A percentile compares a stretch with the other conserved stretches of the same genome.
Conservation (phyloP, 768 basidiomycete genomes). For the Mycena galericulata region DNA sequence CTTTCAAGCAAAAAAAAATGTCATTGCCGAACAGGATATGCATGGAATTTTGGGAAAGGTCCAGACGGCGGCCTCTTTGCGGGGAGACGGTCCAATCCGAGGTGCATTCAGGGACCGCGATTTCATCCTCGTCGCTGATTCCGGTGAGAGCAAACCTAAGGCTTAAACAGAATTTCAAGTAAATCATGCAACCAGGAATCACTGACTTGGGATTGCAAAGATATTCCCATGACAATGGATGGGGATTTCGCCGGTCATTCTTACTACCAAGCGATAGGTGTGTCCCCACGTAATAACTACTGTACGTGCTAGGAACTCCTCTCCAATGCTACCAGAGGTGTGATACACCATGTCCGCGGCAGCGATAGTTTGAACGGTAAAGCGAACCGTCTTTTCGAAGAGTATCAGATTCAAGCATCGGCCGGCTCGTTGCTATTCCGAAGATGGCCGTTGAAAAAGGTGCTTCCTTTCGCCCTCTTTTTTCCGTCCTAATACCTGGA, state of each 20-base stretch:
- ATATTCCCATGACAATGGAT: background rate
- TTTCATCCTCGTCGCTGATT: too few relatives aligned
- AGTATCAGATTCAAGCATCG: slow-evolving; percentile 10
- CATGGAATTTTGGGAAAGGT: background rate
- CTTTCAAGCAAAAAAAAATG: too few relatives aligned
- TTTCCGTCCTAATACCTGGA: background rate
- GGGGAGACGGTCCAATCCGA: too few relatives aligned
- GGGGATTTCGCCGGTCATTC: background rate
- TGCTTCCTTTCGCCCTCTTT: background rate
- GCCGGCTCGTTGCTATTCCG: slow-evolving; percentile 1
- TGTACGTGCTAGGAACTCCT: too few relatives aligned
- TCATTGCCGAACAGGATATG: background rate
- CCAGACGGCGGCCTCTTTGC: too few relatives aligned
- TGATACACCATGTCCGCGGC: slow-evolving; percentile 10
- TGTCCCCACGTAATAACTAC: too few relatives aligned
- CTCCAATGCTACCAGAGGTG: background rate
- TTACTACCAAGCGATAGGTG: background rate
- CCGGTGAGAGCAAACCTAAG: too few relatives aligned
- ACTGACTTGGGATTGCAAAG: too few relatives aligned
- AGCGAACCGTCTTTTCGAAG: background rate
- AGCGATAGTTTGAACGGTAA: background rate
- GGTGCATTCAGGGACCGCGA: too few relatives aligned
- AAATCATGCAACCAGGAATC: too few relatives aligned
- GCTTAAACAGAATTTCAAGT: too few relatives aligned
- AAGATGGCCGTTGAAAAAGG: slow-evolving; percentile 9